phyloP scores from a whole-genome alignment of 768 basidiomycete species.

The Cystofilobasidium ferigula region DNA sequence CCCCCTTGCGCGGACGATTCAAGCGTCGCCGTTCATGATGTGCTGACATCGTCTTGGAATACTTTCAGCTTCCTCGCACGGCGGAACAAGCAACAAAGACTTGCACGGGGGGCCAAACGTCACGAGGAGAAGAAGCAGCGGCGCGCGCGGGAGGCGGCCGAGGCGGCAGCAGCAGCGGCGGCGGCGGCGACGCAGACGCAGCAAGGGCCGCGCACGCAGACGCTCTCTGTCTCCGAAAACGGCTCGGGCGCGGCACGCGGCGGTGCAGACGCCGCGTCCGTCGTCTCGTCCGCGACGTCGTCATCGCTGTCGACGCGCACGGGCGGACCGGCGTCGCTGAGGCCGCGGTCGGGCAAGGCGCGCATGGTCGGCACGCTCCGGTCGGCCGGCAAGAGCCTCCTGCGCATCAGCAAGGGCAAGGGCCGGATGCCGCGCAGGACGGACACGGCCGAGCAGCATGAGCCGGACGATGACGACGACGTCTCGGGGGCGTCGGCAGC shows the following conservation, averaged over 20 bases:
- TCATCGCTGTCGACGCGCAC: too few relatives aligned
- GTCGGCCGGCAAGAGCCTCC: background rate
- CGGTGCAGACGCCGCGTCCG: background rate
- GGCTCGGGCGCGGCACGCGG: background rate
- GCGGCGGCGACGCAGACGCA: background rate
- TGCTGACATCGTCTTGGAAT: too few relatives aligned
- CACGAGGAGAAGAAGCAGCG: slow-evolving; percentile 7
- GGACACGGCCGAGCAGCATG: background rate
- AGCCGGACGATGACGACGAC: background rate
- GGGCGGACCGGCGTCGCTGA: too few relatives aligned
- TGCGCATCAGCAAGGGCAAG: slow-evolving; percentile 1
- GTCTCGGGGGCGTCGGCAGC: too few relatives aligned
- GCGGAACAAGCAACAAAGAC: background rate
- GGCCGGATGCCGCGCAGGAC: background rate
- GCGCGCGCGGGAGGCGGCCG: background rate
- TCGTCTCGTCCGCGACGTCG: slow-evolving; percentile 1
- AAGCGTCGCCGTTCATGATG: too few relatives aligned
- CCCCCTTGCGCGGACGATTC: background rate
- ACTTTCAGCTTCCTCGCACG: background rate
- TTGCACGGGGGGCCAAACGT: background rate
- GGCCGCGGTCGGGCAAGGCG: background rate
- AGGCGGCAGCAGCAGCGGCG: background rate
- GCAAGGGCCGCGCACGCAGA: too few relatives aligned
- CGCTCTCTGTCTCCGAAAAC: too few relatives aligned
- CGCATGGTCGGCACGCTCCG: slow-evolving; percentile 1